These are phyloP conservation scores for Magnaporthales sp. DNA, from an alignment of 2,329 filamentous ascomycete species.

Conservation along the genomic window DNA sequence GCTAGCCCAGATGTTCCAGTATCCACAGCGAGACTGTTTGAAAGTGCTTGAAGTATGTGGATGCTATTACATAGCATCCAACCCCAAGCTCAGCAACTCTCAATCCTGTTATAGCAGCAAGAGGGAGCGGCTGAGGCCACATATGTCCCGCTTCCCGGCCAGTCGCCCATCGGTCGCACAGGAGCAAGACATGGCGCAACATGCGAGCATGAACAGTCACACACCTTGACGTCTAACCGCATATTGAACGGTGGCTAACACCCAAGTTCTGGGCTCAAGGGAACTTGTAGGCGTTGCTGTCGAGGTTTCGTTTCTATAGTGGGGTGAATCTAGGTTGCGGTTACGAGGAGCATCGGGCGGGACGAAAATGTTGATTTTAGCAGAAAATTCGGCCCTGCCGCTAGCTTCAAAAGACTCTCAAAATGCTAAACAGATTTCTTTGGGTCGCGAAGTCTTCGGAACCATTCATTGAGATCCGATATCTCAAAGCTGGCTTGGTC, in stretches of 20 bases:
- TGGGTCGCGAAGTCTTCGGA: background rate
- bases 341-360: conserved; percentile 1
- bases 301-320: background rate
- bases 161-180: background rate
- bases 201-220: background rate
- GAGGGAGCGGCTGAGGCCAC: conserved; percentile 1
- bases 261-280: background rate
- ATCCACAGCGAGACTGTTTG: background rate
- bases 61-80: background rate
- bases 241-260: conserved; percentile 5
- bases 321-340: conserved; percentile 2
- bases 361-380: background rate
- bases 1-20: background rate
- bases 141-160: background rate
- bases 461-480: background rate
- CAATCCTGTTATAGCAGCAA: background rate
- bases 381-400: background rate
- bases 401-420: background rate
- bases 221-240: conserved; percentile 8
- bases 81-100: background rate
- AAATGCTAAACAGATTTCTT: background rate
- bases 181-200: conserved; percentile 1
- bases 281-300: background rate
- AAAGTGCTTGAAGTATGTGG: too few species aligned
- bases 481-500: background rate